Percentiles rank a stretch among this genome's conserved stretches.
phyloP scores from a whole-genome alignment of 192 early-diverging fungal species.

The Coemansia sp. region DNA sequence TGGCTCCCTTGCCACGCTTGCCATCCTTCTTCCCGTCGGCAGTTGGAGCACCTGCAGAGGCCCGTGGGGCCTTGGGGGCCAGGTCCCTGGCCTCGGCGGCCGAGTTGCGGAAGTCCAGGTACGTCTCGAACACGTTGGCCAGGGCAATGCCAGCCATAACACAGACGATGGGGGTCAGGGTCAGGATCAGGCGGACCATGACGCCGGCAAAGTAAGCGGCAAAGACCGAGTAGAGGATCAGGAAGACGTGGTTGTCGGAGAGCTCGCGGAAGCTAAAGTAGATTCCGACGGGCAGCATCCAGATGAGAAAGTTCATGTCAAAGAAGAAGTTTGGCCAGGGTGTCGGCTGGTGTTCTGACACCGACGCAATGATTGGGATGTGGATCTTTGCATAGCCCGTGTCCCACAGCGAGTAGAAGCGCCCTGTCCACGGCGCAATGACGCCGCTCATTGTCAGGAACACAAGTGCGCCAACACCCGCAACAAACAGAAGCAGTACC shows the following conservation, averaged over 20 bases:
- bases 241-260: conserved; percentile 96
- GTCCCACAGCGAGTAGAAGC: conserved; percentile 99
- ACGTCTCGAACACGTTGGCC: conserved; percentile 81
- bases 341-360: conserved; percentile 99
- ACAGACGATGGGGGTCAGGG: conserved; percentile 96
- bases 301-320: conserved; percentile 94
- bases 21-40: no score
- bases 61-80: background rate
- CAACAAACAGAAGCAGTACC: conserved; percentile 47
- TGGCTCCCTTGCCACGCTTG: background rate
- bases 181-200: conserved; percentile 99
- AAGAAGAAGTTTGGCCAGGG: conserved; percentile 99
- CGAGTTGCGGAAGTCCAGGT: conserved; percentile 51
- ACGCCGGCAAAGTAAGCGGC: conserved; percentile 99
- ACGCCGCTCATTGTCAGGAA: conserved; percentile 72
- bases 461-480: conserved; percentile 59
- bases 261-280: conserved; percentile 95
- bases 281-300: conserved; percentile 93
- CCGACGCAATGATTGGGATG: conserved; percentile 99
- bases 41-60: no score
- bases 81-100: background rate
- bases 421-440: conserved; percentile 97
- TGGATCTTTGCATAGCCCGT: conserved; percentile 99
- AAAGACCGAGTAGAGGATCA: conserved; percentile 96
- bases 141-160: conserved; percentile 87